Conservation (phyloP, 805 yeast species). For the Brettanomyces sp. region DNA sequence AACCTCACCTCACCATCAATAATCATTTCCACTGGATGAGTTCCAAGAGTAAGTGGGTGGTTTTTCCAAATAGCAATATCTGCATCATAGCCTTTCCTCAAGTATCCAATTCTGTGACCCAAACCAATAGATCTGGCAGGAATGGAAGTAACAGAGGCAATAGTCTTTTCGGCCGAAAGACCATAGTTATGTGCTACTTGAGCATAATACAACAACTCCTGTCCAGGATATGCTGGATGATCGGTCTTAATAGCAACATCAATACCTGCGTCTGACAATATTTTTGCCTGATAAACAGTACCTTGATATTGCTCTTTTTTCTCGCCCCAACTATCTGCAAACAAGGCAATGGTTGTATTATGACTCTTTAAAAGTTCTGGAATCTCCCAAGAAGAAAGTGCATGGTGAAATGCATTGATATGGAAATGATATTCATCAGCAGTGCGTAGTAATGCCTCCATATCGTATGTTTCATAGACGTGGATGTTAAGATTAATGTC, state of each 20-base stretch:
- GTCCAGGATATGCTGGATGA: conserved; percentile 2
- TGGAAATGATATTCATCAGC: conserved; percentile 1
- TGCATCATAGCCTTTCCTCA: conserved; percentile 2
- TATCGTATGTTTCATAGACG: conserved; percentile 1
- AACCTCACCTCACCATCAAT: background rate
- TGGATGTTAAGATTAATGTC: conserved; percentile 1
- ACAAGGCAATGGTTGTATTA: background rate
- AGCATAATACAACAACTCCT: background rate
- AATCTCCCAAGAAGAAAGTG: background rate
- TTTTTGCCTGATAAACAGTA: background rate
- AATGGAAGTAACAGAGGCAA: conserved; percentile 1
- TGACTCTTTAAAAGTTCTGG: conserved; percentile 1
- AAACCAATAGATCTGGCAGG: background rate
- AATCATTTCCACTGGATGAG: conserved; percentile 1
- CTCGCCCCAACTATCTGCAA: conserved; percentile 3
- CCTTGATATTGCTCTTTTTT: conserved; percentile 1
- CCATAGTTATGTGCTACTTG: conserved; percentile 1
- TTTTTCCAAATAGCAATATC: conserved; percentile 1
- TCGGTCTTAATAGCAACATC: conserved; percentile 1
- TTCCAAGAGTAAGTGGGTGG: background rate
- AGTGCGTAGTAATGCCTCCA: conserved; percentile 1
- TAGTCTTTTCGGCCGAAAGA: background rate
- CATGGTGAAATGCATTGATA: conserved; percentile 1
- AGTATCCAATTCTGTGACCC: conserved; percentile 1
- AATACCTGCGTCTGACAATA: background rate